Conservation (phyloP, 768 basidiomycete genomes). For the Hypsizygus marmoreus region DNA sequence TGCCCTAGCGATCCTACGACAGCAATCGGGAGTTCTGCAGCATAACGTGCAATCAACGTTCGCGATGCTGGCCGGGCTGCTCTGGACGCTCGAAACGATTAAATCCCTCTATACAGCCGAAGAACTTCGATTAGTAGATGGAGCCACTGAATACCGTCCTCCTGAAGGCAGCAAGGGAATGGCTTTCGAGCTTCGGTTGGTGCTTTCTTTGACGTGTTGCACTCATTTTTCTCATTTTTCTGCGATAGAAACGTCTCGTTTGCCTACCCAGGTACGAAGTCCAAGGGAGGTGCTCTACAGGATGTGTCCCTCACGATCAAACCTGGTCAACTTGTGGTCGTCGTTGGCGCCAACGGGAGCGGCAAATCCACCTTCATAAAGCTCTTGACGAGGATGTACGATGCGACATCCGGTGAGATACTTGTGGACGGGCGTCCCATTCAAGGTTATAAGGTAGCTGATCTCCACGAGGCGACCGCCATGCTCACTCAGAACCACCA, state of each 20-base stretch:
- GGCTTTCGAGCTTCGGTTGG: conserved; percentile 28
- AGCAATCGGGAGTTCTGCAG: conserved; percentile 31
- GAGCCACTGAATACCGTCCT: conserved; percentile 23
- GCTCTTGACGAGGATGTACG: conserved; percentile 49
- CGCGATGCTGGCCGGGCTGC: conserved; percentile 15
- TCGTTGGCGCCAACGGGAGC: conserved; percentile 58
- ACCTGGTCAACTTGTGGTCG: conserved; percentile 50
- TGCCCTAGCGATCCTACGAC: conserved; percentile 40
- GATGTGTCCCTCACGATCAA: conserved; percentile 44
- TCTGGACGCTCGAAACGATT: conserved; percentile 24
- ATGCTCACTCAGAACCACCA: conserved; percentile 49
- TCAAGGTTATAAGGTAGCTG: conserved; percentile 34
- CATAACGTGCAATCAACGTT: conserved; percentile 23
- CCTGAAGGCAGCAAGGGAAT: conserved; percentile 23
- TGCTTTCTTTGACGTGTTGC: not conserved
- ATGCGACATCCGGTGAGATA: conserved; percentile 43
- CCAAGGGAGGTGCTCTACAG: conserved; percentile 34
- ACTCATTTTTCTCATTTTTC: not conserved
- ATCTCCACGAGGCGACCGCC: conserved; percentile 46
- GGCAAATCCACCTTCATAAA: conserved; percentile 56
- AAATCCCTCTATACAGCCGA: conserved; percentile 30
- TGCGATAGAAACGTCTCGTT: conserved; percentile 52
- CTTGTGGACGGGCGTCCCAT: conserved; percentile 45
- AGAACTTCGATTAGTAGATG: conserved; percentile 24
- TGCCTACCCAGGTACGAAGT: conserved; percentile 44